A percentile compares a stretch with the other conserved stretches of the same genome.
phyloP scores from a whole-genome alignment of 2,329 filamentous ascomycete species.

The Epichloe hybrida region DNA sequence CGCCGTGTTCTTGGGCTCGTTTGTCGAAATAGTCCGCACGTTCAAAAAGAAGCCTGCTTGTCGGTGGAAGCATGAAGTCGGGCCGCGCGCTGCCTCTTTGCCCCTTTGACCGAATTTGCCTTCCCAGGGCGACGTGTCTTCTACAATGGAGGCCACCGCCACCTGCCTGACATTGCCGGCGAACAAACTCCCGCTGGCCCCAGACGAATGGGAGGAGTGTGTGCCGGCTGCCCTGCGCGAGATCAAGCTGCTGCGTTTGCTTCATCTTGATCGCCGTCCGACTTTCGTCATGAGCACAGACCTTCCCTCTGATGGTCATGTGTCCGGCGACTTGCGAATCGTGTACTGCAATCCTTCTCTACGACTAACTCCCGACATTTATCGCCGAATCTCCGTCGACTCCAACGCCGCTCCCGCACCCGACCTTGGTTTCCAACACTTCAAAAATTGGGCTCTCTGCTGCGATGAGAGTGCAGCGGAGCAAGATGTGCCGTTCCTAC shows the following conservation, averaged over 20 bases:
- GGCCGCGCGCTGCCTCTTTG: not conserved
- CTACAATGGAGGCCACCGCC: not conserved
- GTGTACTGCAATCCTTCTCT: constrained; percentile 23
- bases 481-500: constrained; percentile 1
- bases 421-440: constrained; percentile 1
- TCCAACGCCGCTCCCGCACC: not conserved
- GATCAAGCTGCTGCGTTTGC: constrained; percentile 25
- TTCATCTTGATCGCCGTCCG: constrained; percentile 27
- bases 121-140: not conserved
- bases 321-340: constrained; percentile 9
- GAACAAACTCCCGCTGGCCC: not conserved
- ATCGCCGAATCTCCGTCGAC: not conserved
- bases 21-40: not conserved
- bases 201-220: not conserved
- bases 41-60: too few relatives aligned
- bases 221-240: constrained; percentile 8
- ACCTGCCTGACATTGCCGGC: not conserved
- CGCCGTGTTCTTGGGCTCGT: too few relatives aligned
- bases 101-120: not conserved
- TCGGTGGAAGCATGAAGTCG: not conserved
- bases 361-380: not conserved
- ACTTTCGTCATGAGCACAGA: constrained; percentile 23
- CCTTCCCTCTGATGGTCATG: constrained; percentile 4
- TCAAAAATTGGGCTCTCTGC: constrained; percentile 3
- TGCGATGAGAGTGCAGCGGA: not conserved